A percentile compares a stretch with the other conserved stretches of the same genome.
Conservation (phyloP, 1,284 basidiomycete species). For the Gastroboletus turbinatus region DNA sequence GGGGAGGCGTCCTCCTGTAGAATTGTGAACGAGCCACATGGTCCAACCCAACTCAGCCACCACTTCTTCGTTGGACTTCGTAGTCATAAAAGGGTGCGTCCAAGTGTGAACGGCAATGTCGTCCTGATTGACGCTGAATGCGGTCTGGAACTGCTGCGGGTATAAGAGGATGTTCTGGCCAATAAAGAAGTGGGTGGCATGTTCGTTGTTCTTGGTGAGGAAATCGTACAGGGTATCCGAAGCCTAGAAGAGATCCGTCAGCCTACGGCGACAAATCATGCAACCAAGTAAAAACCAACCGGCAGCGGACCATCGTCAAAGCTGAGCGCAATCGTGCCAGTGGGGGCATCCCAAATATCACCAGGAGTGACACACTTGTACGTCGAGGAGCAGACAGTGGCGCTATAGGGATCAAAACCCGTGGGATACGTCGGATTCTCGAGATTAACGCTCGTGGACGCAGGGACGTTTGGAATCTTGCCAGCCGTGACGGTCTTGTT, state of each 20-base stretch:
- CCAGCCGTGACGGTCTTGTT: conserved; percentile 62
- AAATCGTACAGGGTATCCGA: conserved; percentile 49
- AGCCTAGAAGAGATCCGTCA: conserved; percentile 21
- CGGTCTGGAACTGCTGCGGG: conserved; percentile 52
- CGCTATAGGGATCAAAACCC: conserved; percentile 50
- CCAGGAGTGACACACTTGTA: conserved; percentile 59
- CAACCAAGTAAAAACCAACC: conserved; percentile 41
- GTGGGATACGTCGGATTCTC: conserved; percentile 56
- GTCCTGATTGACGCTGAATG: conserved; percentile 49
- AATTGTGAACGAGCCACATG: conserved; percentile 79
- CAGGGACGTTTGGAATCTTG: conserved; percentile 69
- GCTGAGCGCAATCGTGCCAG: conserved; percentile 54
- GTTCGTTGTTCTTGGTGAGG: conserved; percentile 56
- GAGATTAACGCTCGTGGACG: conserved; percentile 40
- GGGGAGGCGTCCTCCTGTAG: conserved; percentile 72
- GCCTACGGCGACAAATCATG: conserved; percentile 30
- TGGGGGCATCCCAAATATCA: conserved; percentile 73
- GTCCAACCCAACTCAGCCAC: conserved; percentile 84
- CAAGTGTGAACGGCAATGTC: conserved; percentile 82
- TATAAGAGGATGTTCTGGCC: conserved; percentile 67
- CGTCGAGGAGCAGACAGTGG: conserved; percentile 63
- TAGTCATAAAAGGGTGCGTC: conserved; percentile 82
- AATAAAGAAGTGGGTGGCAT: conserved; percentile 82
- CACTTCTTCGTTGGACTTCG: conserved; percentile 65
- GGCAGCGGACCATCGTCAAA: conserved; percentile 82